Evolutionary conservation across 768 basidiomycete species (phyloP), one percentile per base, ranked within the genome.

Genomic region (Cytidiella melzeri): DNA sequence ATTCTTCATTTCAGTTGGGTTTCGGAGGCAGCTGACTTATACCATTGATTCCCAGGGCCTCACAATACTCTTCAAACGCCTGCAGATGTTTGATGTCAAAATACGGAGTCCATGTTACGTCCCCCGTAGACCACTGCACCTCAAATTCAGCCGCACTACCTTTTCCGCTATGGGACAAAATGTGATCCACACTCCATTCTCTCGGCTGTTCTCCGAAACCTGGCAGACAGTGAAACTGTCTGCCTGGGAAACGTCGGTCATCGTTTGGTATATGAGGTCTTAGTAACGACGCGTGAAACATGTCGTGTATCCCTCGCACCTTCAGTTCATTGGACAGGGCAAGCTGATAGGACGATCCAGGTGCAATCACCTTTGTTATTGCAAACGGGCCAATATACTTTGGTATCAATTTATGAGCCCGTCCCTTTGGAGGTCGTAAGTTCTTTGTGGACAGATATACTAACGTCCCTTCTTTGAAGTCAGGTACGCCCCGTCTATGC

Each of bases 381-480:
- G 54, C 44, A 45, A 62, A 74, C 0, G 71, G 74, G 5, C 74
- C 70, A 10, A 74, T 58, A 47, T 52, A 73, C 27, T 66, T 66
- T 0, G 68, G 73, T 0, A 61, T 23, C 1, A 75, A 54, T 41
- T 73, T 74, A 3, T 54, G 20, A 0, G 69, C 68, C 3, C 64
- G 37, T 7, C 61, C 64, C 26, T 66, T 68, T 2, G 65, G 70
- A 6, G 70, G 25, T 1, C 51, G 40, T 0, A 75, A 50, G 49
- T 74, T 70, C 34, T 67, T 48, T 0, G 67, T 71, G 0, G 69
- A 67, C 9, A 75, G 36, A 39, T 70, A 72, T 0, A 68, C 70
- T 6, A 61, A 25, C 6, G 61, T 55, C 0, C 68, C 68, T 2
- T 21, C 50, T 4, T 42, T 5, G 12, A 66, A 55, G 2, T n/a